Base-by-base conservation (phyloP, 2,329 filamentous ascomycete genomes). In the Fusarium piperis region DNA sequence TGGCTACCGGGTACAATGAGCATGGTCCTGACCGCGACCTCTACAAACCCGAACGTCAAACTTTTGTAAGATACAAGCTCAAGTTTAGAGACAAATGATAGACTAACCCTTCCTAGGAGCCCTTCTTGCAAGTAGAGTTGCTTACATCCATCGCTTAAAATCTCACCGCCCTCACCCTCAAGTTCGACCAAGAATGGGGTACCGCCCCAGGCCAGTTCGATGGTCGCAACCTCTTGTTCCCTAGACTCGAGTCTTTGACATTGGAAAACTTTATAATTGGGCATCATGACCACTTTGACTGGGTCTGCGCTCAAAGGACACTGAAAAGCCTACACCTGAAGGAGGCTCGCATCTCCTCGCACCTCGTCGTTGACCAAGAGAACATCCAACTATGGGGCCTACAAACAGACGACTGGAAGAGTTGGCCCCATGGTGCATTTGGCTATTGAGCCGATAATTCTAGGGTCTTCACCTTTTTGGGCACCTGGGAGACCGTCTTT, bases 161-260 rank as follows among this genome's bases (percentile, higher is more conserved):
- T n/a, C 52, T 55, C 6, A 55, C 52, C 1, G 15, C 52, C 8
- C 52, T 55, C 20, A 38, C 33, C 15, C 12, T 55, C 4, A 55
- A 38, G 33, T 55, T 55, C 33, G 52, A 55, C 15, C 52, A 55
- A 55, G 52, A 55, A 55, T 55, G 52, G 52, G 52, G 52, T 28
- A 36, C 52, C 2, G 33, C 11, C 11, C 52, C 52, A 26, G 52
- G 52, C 52, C 33, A 55, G 33, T 55, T 55, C 52, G 20, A 55
- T 33, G 52, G 52, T 23, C 33, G 10, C 6, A 26, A 26, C 23
- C 52, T 55, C 11, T 18, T 35, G 1, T 55, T 55, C 30, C 52
- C 52, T 12, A 38, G 16, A 2, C 52, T 55, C 10, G 52, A 55
- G 11, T 36, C 52, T 18, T 35, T 55, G 7, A n/a, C 20, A n/a